A percentile compares a stretch with the other conserved stretches of the same genome.
Conservation (phyloP, 495 filamentous ascomycete species). For the Podospora pseudoanserina region DNA sequence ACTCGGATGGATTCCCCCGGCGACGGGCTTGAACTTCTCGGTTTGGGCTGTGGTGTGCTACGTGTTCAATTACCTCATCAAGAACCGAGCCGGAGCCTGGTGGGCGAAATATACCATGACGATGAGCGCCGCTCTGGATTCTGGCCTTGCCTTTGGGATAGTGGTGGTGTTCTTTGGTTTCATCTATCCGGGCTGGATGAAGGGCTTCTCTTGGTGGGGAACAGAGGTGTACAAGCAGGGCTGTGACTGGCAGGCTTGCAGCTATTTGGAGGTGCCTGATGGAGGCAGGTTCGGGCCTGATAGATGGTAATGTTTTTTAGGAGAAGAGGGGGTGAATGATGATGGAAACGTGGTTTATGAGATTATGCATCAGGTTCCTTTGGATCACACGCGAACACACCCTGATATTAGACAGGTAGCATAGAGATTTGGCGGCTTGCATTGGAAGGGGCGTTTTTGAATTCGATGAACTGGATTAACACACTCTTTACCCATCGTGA, state of each 20-base stretch:
- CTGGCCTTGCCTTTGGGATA: slow-evolving; percentile 72
- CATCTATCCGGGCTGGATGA: slow-evolving; percentile 65
- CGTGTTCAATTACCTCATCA: slow-evolving; percentile 73
- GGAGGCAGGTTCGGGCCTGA: slow-evolving; percentile 58
- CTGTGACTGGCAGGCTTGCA: slow-evolving; percentile 63
- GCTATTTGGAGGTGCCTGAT: slow-evolving; percentile 49
- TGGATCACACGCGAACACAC: neutral
- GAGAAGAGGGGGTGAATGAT: neutral
- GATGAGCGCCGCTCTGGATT: slow-evolving; percentile 75
- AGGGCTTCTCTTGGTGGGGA: slow-evolving; percentile 69
- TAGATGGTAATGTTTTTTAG: slow-evolving; percentile 41
- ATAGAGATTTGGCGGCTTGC: neutral
- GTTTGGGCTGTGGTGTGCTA: slow-evolving; percentile 81
- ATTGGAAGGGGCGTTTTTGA: no score
- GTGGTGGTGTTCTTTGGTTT: slow-evolving; percentile 81
- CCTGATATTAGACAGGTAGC: neutral
- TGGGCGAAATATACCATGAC: slow-evolving; percentile 92
- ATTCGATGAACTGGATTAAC: no score
- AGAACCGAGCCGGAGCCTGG: slow-evolving; percentile 63
- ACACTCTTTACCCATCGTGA: no score
- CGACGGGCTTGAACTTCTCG: slow-evolving; percentile 78
- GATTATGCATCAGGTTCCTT: neutral
- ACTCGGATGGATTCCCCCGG: slow-evolving; percentile 77
- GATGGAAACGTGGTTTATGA: neutral
- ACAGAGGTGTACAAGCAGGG: slow-evolving; percentile 66